Evolutionary conservation across 1,284 basidiomycete genomes (phyloP).

Genomic region (Hypsizygus ulmarius): DNA sequence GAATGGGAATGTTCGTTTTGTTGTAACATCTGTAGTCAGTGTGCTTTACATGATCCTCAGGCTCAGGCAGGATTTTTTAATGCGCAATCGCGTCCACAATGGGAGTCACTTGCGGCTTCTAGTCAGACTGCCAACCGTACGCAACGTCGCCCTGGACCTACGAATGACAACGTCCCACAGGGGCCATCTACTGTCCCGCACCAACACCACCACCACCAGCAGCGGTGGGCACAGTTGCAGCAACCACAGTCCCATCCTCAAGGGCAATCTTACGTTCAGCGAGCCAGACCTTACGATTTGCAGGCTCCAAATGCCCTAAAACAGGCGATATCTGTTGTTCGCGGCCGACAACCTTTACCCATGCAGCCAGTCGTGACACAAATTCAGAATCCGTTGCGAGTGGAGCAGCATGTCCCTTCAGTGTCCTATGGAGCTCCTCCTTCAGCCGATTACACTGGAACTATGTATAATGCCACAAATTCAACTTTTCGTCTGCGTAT

Average conservation of each 20-base stretch:
- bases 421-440: neutral
- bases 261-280: slow-evolving; percentile 3
- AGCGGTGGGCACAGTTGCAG: neutral
- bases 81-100: neutral
- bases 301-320: neutral
- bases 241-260: neutral
- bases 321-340: slow-evolving; percentile 1
- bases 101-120: neutral
- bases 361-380: slow-evolving; percentile 9
- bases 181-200: no score
- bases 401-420: neutral
- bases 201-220: no score
- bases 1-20: no score
- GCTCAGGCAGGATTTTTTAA: no score
- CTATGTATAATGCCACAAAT: neutral
- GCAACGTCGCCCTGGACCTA: neutral
- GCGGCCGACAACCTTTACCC: slow-evolving; percentile 8
- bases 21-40: no score
- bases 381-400: slow-evolving; percentile 1
- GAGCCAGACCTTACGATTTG: neutral
- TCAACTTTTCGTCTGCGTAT: slow-evolving; percentile 1
- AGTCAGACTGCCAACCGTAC: neutral
- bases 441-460: slow-evolving; percentile 7
- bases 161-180: neutral
- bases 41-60: no score